Evolutionary conservation across 805 yeast genomes (phyloP).

Genomic region (Wickerhamiella kurtzmanii): DNA sequence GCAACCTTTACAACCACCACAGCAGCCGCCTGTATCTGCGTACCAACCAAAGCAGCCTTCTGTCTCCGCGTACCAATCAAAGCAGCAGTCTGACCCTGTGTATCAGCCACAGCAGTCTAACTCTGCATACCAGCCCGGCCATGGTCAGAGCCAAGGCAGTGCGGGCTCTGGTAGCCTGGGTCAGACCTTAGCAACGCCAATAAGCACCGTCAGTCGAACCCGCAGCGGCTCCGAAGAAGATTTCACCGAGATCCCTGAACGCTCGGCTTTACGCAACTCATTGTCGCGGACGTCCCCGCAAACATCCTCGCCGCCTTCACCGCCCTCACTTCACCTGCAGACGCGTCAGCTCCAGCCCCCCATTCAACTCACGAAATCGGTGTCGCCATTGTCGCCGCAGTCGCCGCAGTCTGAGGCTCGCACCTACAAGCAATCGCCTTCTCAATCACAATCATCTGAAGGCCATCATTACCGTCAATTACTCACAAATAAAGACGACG

Average conservation of each 20-base stretch:
- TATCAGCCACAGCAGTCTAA: not conserved
- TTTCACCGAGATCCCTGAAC: not conserved
- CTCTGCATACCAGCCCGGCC: not conserved
- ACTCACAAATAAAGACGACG: slow-evolving; percentile 9
- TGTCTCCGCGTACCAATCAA: no score
- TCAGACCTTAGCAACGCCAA: not conserved
- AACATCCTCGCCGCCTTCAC: no score
- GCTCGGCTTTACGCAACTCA: not conserved
- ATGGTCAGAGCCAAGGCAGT: not conserved
- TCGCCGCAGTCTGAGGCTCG: not conserved
- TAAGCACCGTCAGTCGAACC: no score
- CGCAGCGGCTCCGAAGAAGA: not conserved
- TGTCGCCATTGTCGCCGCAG: not conserved
- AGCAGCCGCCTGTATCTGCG: no score
- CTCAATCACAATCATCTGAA: slow-evolving; percentile 1
- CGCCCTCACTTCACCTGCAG: not conserved
- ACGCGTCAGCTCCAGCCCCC: not conserved
- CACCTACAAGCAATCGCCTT: not conserved
- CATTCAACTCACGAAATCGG: not conserved
- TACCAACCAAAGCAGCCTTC: no score
- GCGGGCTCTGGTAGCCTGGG: no score
- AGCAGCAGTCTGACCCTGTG: not conserved
- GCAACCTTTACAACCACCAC: no score
- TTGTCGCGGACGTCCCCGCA: not conserved
- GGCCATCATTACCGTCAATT: slow-evolving; percentile 1